Conservation (phyloP, 306 rosid genomes). For the Castanea mollissima region DNA sequence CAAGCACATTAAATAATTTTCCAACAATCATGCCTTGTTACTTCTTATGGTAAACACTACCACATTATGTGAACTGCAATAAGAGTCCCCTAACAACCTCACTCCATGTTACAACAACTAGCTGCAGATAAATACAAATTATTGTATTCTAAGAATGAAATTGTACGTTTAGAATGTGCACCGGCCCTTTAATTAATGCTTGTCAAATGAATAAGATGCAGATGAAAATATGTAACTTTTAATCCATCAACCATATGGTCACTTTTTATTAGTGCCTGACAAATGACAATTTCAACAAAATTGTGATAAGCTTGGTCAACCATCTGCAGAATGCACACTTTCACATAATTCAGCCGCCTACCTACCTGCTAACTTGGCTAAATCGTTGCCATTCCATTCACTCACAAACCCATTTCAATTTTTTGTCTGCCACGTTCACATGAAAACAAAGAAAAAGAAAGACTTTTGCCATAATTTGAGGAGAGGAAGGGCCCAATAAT, state of each 20-base stretch:
- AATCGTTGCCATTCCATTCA: slow-evolving; percentile 5
- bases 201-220: background rate
- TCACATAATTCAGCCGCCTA: background rate
- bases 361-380: background rate
- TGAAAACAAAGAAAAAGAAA: slow-evolving; percentile 23
- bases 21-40: too few species aligned
- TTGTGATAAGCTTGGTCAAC: background rate
- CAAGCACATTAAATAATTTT: too few species aligned
- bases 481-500: slow-evolving; percentile 31
- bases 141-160: too few species aligned
- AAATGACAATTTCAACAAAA: background rate
- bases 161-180: background rate
- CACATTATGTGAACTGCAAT: too few species aligned
- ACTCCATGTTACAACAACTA: too few species aligned
- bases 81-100: too few species aligned
- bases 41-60: too few species aligned
- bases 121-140: too few species aligned
- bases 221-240: background rate
- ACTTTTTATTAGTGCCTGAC: background rate
- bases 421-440: slow-evolving; percentile 41
- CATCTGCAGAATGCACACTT: slow-evolving; percentile 24
- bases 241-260: background rate
- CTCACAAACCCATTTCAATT: background rate
- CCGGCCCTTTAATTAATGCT: background rate
- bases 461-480: slow-evolving; percentile 31